These are phyloP conservation scores for Vaccinium darrowii DNA, from an alignment of 148 eudicot genomes.

Conservation along the genomic window DNA sequence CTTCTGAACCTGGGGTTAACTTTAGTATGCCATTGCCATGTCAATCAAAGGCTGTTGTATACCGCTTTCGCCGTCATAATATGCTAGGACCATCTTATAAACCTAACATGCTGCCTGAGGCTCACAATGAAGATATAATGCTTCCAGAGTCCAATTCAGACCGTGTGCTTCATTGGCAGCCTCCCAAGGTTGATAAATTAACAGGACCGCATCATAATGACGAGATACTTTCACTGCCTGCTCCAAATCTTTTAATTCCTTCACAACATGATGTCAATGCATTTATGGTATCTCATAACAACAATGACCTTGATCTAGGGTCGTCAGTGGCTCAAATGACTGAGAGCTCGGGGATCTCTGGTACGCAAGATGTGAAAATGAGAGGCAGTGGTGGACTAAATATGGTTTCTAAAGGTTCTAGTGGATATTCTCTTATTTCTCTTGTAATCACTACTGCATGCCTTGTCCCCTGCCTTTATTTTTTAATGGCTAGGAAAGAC, in stretches of 20 bases:
- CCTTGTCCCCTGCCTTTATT: constrained; percentile 18
- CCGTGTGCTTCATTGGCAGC: constrained; percentile 28
- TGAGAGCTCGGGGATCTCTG: constrained; percentile 8
- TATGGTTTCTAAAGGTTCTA: constrained; percentile 23
- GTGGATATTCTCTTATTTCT: constrained; percentile 29
- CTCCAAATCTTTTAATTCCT: constrained; percentile 25
- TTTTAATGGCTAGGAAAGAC: constrained; percentile 22
- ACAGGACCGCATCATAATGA: constrained; percentile 26
- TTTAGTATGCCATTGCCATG: constrained; percentile 63
- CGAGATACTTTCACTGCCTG: constrained; percentile 22
- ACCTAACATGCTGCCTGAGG: constrained; percentile 37
- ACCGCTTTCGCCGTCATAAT: constrained; percentile 52
- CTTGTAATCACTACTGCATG: constrained; percentile 33
- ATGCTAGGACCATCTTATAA: constrained; percentile 42
- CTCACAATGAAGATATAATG: constrained; percentile 32
- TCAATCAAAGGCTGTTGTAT: constrained; percentile 58
- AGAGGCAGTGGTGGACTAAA: constrained; percentile 18
- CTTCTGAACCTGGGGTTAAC: constrained; percentile 42
- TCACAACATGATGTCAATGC: constrained; percentile 16
- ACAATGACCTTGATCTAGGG: constrained; percentile 15
- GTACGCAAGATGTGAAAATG: constrained; percentile 19
- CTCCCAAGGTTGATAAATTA: constrained; percentile 28
- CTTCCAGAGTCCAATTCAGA: constrained; percentile 32
- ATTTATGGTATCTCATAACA: constrained; percentile 19
- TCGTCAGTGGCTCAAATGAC: constrained; percentile 20